These are phyloP conservation scores for Nannizzia gypsea DNA, from an alignment of 2,329 filamentous ascomycete species.

Conservation along the genomic window DNA sequence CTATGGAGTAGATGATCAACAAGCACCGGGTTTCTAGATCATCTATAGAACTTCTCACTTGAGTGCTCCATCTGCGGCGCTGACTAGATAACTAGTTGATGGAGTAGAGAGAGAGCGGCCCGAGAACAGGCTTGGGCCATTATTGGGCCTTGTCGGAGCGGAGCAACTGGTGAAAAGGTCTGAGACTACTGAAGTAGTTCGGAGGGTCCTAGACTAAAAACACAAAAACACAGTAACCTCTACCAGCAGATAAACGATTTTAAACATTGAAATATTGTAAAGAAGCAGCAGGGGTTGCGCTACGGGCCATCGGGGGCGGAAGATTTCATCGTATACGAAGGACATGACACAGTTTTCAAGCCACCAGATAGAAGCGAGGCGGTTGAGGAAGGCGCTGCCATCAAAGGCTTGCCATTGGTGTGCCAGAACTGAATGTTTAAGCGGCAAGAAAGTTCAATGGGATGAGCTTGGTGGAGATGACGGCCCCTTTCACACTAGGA, in stretches of 20 bases:
- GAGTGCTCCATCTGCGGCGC: not conserved
- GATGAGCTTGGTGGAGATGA: no score
- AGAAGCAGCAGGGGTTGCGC: not conserved
- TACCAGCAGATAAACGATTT: no score
- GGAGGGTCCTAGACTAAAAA: no score
- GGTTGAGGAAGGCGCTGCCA: not conserved
- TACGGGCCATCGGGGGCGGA: no score
- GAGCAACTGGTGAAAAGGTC: not conserved
- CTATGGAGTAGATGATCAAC: not conserved
- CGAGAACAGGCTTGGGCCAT: not conserved
- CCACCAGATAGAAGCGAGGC: not conserved
- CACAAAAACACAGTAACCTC: no score
- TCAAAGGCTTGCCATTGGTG: not conserved
- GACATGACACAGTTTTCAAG: not conserved
- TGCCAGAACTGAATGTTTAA: no score
- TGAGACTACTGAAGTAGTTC: no score
- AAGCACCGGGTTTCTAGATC: not conserved
- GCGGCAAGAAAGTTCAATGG: no score
- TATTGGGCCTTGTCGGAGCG: not conserved
- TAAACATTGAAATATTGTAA: not conserved
- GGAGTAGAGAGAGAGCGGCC: no score
- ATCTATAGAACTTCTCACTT: not conserved
- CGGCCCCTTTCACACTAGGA: no score
- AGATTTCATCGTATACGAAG: no score
- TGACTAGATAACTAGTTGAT: not conserved